A percentile compares a stretch with the other conserved stretches of the same genome.
phyloP scores from a whole-genome alignment of 2,329 filamentous ascomycete species.

The Pseudocercospora fuligena region DNA sequence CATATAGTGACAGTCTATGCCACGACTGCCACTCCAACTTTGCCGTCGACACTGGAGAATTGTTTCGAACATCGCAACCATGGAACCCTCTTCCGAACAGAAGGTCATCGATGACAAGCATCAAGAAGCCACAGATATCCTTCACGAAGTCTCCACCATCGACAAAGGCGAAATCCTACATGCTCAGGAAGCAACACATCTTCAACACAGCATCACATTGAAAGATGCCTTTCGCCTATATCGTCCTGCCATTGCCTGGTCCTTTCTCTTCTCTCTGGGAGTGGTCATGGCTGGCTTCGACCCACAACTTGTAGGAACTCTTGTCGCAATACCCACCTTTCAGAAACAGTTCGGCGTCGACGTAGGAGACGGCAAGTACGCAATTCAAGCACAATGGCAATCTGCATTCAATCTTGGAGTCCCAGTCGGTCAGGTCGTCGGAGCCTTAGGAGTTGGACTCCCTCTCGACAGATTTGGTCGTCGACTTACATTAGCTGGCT shows the following conservation, averaged over 20 bases:
- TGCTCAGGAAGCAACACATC: not conserved
- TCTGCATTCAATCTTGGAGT: slow-evolving; percentile 3
- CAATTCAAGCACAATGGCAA: slow-evolving; percentile 7
- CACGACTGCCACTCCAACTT: too few species aligned
- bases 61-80: too few species aligned
- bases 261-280: slow-evolving; percentile 4
- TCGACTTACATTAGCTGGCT: slow-evolving; percentile 59
- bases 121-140: not conserved
- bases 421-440: slow-evolving; percentile 2
- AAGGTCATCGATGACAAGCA: too few species aligned
- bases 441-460: not conserved
- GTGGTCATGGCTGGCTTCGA: slow-evolving; percentile 10
- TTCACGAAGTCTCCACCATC: not conserved
- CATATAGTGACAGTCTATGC: too few species aligned
- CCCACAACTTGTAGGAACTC: not conserved
- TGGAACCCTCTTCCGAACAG: too few species aligned
- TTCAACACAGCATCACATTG: slow-evolving; percentile 9
- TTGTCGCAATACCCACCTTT: slow-evolving; percentile 6
- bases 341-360: slow-evolving; percentile 1
- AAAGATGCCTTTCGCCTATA: not conserved
- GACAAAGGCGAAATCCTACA: not conserved
- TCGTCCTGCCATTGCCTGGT: not conserved
- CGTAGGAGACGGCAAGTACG: not conserved
- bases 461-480: slow-evolving; percentile 33
- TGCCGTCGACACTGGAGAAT: too few species aligned